Base-by-base conservation (phyloP, 176 grass and related monocot species). In the Oryza rufipogon region DNA sequence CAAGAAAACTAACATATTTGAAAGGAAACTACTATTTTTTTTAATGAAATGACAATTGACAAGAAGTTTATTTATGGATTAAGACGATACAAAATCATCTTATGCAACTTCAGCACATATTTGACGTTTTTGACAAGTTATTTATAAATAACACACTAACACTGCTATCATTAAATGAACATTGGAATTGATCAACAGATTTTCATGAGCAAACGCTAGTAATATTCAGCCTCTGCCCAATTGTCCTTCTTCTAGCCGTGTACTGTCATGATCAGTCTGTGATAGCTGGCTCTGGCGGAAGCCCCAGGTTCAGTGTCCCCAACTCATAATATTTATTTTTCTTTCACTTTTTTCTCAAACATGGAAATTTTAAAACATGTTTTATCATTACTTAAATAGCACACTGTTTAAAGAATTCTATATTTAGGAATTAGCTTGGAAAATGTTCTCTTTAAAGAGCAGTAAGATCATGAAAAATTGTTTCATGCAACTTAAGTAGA, bases 1-100 rank as follows among this genome's bases (percentile, higher is more conserved):
- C 44, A 77, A 20, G 9, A 83, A 71, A 72, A 73, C 41, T 78
- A 9, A 73, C 13, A 13, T 77, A 56, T 17, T 76, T 81, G n/a
- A 44, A 71, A 66, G 48, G 19, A 56, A 71, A 30, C 1, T 1
- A 32, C 14, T 34, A 15, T 42, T 16, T 20, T n/a, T 76, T 6
- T 76, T 4, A 22, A 16, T 11, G 17, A 20, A 8, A 28, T 11
- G 7, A 47, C 20, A 81, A 67, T 11, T 38, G n/a, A 33, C 56
- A 60, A 3, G 38, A 64, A 10, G 2, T 10, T 84, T 65, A 70
- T 7, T 1, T 3, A 9, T 23, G 75, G 38, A 66, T 20, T 28
- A 74, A 75, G 17, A 74, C 72, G 12, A 87, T 38, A 58, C 30
- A 23, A 78, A 82, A 64, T 4, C 0, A 54, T 52, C 51, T 22